Evolutionary conservation across 148 eudicot genomes (phyloP).

Genomic region (Polygonum maritimum): DNA sequence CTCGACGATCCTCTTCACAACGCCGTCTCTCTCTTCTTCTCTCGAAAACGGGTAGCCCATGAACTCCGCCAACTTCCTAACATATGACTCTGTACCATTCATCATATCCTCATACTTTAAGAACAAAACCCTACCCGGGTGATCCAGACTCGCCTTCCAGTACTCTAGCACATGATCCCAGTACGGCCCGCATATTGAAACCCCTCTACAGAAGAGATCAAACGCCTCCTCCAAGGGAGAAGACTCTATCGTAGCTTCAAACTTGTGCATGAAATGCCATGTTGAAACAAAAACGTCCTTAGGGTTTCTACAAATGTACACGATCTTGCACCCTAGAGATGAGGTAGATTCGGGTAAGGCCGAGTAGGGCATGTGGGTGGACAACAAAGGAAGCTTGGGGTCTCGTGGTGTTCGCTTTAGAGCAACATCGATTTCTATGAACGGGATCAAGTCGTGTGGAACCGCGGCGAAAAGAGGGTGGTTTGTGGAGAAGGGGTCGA

Average conservation of each 20-base stretch:
- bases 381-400: conserved; percentile 11
- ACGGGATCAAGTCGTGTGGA: conserved; percentile 11
- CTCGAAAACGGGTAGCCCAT: neutral
- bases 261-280: conserved; percentile 7
- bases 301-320: conserved; percentile 18
- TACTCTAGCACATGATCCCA: neutral
- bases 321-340: conserved; percentile 12
- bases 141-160: neutral
- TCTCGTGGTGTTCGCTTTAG: neutral
- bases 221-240: neutral
- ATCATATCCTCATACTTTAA: conserved; percentile 1
- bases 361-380: conserved; percentile 20
- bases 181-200: neutral
- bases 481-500: neutral
- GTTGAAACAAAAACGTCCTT: conserved; percentile 19
- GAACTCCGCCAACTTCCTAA: neutral
- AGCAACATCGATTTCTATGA: conserved; percentile 1
- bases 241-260: neutral
- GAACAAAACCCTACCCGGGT: neutral
- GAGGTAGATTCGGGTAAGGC: conserved; percentile 13
- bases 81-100: neutral
- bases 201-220: neutral
- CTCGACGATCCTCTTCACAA: neutral
- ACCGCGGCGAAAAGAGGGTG: neutral
- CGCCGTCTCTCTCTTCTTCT: neutral